These are phyloP conservation scores for Trichophyton schoenleinii DNA, from an alignment of 2,329 filamentous ascomycete species.

Conservation along the genomic window DNA sequence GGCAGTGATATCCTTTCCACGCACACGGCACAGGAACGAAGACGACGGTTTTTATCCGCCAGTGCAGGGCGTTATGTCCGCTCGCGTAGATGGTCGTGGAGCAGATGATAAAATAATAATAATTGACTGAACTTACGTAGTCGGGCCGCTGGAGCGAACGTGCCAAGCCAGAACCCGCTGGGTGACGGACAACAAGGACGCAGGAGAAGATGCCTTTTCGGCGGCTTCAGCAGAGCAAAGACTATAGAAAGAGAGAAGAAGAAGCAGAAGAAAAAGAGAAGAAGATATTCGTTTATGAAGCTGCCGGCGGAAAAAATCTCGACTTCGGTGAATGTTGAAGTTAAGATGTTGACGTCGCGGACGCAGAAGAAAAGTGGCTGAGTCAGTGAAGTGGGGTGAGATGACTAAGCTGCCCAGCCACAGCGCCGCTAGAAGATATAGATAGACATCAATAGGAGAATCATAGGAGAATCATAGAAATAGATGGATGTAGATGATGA, in stretches of 20 bases:
- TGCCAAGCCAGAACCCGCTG: background rate
- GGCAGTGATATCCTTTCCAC: background rate
- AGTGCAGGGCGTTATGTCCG: background rate
- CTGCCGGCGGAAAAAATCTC: no score
- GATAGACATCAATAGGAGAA: background rate
- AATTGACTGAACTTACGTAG: background rate
- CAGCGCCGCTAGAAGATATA: background rate
- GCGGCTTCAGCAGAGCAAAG: background rate
- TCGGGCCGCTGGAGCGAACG: background rate
- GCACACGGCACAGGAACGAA: background rate
- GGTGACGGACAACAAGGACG: background rate
- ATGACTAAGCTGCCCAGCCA: conserved; percentile 4
- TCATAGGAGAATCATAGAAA: no score
- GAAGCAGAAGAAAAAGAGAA: background rate
- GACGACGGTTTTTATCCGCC: no score
- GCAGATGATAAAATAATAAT: background rate
- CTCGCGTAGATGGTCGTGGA: background rate
- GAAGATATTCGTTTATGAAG: no score
- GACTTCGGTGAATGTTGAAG: background rate
- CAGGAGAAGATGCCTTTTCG: background rate
- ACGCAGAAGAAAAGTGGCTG: background rate
- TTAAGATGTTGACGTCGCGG: background rate
- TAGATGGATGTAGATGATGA: background rate
- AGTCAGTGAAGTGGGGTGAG: background rate
- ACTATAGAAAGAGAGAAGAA: background rate